Conservation (phyloP, 176 grass and related monocot species). For the Oryza coarctata region DNA sequence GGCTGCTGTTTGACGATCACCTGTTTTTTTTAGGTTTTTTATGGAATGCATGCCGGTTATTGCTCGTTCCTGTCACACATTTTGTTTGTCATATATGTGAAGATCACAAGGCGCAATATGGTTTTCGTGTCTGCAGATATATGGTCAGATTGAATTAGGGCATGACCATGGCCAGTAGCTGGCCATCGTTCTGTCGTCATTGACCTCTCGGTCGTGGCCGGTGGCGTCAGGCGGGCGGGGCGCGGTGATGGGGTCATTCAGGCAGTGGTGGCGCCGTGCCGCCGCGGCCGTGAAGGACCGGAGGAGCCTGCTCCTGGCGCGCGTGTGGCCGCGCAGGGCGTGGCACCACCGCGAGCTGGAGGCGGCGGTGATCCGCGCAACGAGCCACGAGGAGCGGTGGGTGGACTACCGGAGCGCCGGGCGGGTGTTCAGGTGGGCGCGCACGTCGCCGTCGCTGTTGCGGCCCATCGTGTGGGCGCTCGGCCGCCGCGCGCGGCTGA, state of each 20-base stretch:
- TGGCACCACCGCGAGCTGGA: conserved; percentile 39
- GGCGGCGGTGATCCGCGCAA: conserved; percentile 44
- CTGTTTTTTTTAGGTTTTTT: not conserved
- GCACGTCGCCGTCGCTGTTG: conserved; percentile 27
- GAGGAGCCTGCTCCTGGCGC: conserved; percentile 45
- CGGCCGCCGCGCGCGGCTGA: conserved; percentile 38
- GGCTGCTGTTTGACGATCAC: not conserved
- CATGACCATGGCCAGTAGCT: not conserved
- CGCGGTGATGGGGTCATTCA: conserved; percentile 1
- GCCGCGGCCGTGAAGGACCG: conserved; percentile 46
- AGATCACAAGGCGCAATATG: not conserved
- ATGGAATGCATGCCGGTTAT: not conserved
- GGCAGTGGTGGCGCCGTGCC: conserved; percentile 53
- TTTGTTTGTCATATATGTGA: not conserved
- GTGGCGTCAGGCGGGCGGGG: not conserved
- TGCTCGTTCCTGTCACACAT: not conserved
- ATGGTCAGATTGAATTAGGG: not conserved
- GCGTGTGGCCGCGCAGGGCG: conserved; percentile 8
- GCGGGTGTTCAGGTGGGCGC: conserved; percentile 50
- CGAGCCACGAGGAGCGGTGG: conserved; percentile 55
- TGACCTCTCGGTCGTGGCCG: not conserved
- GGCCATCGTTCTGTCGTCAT: not conserved
- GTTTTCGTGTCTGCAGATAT: no score
- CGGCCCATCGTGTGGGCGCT: conserved; percentile 33
- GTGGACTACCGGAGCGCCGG: conserved; percentile 46